Evolutionary conservation across 352 stramenopile species (phyloP).

Genomic region (Pythium angustatum): DNA sequence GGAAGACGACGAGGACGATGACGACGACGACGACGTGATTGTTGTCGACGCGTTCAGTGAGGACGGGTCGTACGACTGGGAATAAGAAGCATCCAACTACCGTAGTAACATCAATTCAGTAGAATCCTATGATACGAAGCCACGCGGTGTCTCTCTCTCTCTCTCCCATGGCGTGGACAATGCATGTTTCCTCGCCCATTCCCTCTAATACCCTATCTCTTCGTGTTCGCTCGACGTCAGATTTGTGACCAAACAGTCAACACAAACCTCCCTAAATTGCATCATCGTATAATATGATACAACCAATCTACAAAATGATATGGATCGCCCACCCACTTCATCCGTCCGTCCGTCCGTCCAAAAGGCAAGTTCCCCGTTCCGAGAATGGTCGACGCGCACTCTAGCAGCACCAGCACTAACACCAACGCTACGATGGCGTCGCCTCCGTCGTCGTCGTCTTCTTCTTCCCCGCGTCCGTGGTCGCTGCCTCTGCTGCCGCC

Average conservation of each 20-base stretch:
- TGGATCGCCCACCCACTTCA: too few relatives aligned
- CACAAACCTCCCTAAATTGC: too few relatives aligned
- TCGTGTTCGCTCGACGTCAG: too few relatives aligned
- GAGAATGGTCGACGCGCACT: neutral
- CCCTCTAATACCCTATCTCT: too few relatives aligned
- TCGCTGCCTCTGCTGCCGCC: neutral
- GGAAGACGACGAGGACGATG: neutral
- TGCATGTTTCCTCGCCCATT: neutral
- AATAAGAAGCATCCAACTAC: too few relatives aligned
- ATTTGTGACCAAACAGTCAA: too few relatives aligned
- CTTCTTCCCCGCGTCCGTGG: neutral
- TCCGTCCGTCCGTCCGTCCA: too few relatives aligned
- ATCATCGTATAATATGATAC: neutral
- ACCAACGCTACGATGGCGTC: neutral
- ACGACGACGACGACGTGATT: slow-evolving; percentile 8
- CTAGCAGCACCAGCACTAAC: neutral
- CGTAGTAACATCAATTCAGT: too few relatives aligned
- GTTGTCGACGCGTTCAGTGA: slow-evolving; percentile 1
- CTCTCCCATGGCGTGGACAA: too few relatives aligned
- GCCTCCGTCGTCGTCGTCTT: neutral
- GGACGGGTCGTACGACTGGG: neutral
- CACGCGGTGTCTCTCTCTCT: too few relatives aligned
- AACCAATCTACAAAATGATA: neutral
- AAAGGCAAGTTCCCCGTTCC: slow-evolving; percentile 3
- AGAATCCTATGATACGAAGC: too few relatives aligned